Evolutionary conservation across 257 asterid species (phyloP).

Genomic region (Solanum arcanum): DNA sequence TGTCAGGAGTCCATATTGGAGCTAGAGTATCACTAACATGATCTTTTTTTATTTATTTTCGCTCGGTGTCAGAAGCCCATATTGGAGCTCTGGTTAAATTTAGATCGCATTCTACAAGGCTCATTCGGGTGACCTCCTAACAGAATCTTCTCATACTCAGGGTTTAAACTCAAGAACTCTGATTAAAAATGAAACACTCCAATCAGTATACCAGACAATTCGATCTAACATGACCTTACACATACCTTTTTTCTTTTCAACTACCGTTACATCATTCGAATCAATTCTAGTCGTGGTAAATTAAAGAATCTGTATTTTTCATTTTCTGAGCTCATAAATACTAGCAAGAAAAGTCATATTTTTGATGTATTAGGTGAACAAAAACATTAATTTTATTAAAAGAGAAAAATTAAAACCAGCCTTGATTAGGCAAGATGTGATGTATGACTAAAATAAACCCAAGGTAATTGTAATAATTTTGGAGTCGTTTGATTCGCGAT

Average conservation of each 20-base stretch:
- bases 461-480: background rate
- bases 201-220: fast-evolving
- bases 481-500: fast-evolving
- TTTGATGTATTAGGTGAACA: background rate
- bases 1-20: too few relatives aligned
- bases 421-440: background rate
- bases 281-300: background rate
- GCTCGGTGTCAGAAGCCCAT: too few relatives aligned
- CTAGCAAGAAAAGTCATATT: background rate
- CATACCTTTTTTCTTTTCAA: background rate
- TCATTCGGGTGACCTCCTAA: too few relatives aligned
- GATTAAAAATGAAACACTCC: too few relatives aligned
- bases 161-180: fast-evolving
- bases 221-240: background rate
- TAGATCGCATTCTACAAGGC: too few relatives aligned
- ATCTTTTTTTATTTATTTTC: background rate
- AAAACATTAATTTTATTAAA: background rate
- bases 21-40: background rate
- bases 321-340: background rate
- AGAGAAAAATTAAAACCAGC: too few relatives aligned
- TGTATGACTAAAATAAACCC: background rate
- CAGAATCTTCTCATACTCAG: too few relatives aligned
- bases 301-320: background rate
- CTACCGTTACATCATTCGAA: background rate
- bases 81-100: too few relatives aligned